phyloP scores from a whole-genome alignment of 2,329 filamentous ascomycete species.

The Simplicillium sp. region DNA sequence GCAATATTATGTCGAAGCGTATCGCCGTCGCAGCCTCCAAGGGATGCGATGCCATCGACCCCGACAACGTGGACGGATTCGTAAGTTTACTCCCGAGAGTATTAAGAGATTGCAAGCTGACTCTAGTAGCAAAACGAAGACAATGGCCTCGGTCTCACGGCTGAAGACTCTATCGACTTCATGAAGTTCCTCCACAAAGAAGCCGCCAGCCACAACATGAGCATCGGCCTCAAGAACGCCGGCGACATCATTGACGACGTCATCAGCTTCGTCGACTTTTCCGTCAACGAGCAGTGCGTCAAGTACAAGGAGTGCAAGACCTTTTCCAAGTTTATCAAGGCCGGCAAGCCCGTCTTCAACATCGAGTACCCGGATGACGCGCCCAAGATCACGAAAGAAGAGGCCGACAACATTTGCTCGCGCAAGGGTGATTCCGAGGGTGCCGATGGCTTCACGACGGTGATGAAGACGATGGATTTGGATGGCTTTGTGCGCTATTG shows the following conservation, averaged over 20 bases:
- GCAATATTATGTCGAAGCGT: slow-evolving; percentile 52
- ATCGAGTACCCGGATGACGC: slow-evolving; percentile 58
- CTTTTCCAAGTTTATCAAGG: slow-evolving; percentile 47
- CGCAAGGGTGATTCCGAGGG: slow-evolving; percentile 24
- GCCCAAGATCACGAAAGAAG: slow-evolving; percentile 20
- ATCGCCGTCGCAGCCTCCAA: slow-evolving; percentile 50
- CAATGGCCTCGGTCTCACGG: slow-evolving; percentile 51
- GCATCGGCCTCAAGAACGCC: slow-evolving; percentile 61
- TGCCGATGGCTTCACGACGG: slow-evolving; percentile 47
- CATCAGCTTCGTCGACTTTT: slow-evolving; percentile 47
- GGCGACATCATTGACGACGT: slow-evolving; percentile 44
- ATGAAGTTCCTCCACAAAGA: slow-evolving; percentile 49
- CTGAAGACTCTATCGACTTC: slow-evolving; percentile 46
- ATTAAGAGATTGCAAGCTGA: not conserved
- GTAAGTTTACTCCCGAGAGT: slow-evolving; percentile 21
- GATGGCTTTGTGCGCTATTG: slow-evolving; percentile 55
- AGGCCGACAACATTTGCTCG: slow-evolving; percentile 33
- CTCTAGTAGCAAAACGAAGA: slow-evolving; percentile 36
- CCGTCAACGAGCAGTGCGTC: slow-evolving; percentile 62
- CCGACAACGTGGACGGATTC: slow-evolving; percentile 62
- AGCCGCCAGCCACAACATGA: slow-evolving; percentile 43
- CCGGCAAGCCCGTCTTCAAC: slow-evolving; percentile 60
- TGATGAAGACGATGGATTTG: slow-evolving; percentile 56
- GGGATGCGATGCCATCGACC: slow-evolving; percentile 60
- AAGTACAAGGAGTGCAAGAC: slow-evolving; percentile 49